Base-by-base conservation (phyloP, 352 stramenopile genomes). In the Pythium insidiosum region DNA sequence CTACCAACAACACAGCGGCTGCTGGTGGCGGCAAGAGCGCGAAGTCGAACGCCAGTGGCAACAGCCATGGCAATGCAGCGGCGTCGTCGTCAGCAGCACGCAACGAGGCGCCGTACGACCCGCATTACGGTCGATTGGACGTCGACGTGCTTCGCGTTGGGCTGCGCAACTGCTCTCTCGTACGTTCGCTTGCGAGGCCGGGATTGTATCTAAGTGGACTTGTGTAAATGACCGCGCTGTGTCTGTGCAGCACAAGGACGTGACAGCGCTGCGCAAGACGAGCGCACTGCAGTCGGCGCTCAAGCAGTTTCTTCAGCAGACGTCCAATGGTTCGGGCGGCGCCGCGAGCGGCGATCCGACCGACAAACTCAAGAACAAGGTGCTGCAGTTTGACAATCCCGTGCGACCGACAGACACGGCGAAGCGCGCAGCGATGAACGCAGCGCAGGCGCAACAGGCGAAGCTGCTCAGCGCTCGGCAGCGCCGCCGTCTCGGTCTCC, bases 361-460 rank as follows among this genome's bases (percentile, higher is more conserved):
- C 15, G 61, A 75, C 18, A 77, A 75, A 53, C 66, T 89, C 39
- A 81, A 82, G 57, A 85, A 82, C 61, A 89, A 89, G 54, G 68
- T 88, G 34, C 43, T 89, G 47, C 76, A 82, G 36, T 57, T 89
- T 41, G 77, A 89, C 39, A 89, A 89, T 22, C 77, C 77, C 1
- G 55, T 85, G 18, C 81, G 75, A 26, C 58, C 47, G 6, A 65
- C 61, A 18, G 56, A 68, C 26, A 47, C 55, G 6, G 37, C 54
- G 9, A 73, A 61, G 24, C 40, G 36, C 4, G n/a, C n/a, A n/a
- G 48, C 59, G 22, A 58, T 63, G n/a, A 53, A 52, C 12, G 49
- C 53, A 22, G 60, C 60, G 2, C 61, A 59, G 26, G 64, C 61
- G 12, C 74, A 89, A 46, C 73, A 65, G 1, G 58, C 61, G 1